Conservation (phyloP, 1,139 yeast species). For the Debaryomycetaceae sp. region DNA sequence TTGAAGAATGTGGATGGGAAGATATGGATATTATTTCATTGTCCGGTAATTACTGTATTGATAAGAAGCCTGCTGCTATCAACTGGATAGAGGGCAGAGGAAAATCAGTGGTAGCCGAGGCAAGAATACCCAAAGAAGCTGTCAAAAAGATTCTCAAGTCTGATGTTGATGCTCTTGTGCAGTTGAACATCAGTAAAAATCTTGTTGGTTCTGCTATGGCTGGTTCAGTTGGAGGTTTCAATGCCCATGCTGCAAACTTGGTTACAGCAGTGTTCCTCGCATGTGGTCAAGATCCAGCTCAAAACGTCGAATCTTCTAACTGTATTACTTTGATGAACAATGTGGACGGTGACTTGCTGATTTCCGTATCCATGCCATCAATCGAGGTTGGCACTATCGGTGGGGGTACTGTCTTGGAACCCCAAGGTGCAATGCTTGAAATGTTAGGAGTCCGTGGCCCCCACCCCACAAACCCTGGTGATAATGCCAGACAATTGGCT, state of each 20-base stretch:
- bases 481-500: constrained; percentile 94
- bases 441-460: constrained; percentile 95
- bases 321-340: constrained; percentile 95
- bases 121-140: constrained; percentile 77
- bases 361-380: constrained; percentile 97
- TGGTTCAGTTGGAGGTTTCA: constrained; percentile 95
- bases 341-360: constrained; percentile 73
- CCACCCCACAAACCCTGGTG: constrained; percentile 90
- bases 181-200: constrained; percentile 83
- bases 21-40: constrained; percentile 93
- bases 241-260: constrained; percentile 96
- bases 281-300: constrained; percentile 98
- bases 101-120: constrained; percentile 97
- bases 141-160: constrained; percentile 83
- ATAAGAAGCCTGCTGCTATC: constrained; percentile 95
- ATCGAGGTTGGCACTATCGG: constrained; percentile 99
- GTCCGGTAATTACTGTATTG: constrained; percentile 97
- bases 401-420: constrained; percentile 96
- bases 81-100: constrained; percentile 99
- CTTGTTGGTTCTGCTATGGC: constrained; percentile 98
- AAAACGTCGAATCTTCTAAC: constrained; percentile 94
- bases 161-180: constrained; percentile 88
- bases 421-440: constrained; percentile 96
- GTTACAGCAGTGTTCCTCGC: constrained; percentile 94
- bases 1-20: constrained; percentile 83